Conservation (phyloP, 306 rosid species). For the Cucumis melo region DNA sequence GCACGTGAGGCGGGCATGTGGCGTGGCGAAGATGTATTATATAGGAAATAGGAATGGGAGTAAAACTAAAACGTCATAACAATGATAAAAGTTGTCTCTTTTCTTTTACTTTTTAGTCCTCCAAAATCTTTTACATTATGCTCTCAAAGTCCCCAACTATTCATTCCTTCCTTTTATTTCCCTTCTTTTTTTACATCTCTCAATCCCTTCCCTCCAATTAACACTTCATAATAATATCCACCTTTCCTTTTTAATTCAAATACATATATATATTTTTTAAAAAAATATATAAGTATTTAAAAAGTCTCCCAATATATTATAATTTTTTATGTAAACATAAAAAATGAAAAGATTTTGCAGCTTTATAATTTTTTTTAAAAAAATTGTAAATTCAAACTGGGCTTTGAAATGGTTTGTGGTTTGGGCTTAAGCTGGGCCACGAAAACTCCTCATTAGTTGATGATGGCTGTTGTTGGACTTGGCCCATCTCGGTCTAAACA, state of each 20-base stretch:
- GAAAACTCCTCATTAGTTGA: not conserved
- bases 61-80: constrained; percentile 46
- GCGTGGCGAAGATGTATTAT: constrained; percentile 16
- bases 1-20: constrained; percentile 55
- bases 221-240: not conserved
- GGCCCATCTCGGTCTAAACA: not conserved
- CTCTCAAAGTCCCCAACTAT: constrained; percentile 42
- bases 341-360: not conserved
- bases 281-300: not conserved
- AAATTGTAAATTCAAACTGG: not conserved
- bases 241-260: not conserved
- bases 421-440: not conserved
- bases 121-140: constrained; percentile 66
- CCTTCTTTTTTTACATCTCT: not conserved
- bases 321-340: not conserved
- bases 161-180: constrained; percentile 6
- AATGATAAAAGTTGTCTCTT: constrained; percentile 60
- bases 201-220: not conserved
- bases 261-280: not conserved
- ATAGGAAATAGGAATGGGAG: constrained; percentile 7
- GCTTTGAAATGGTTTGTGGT: not conserved
- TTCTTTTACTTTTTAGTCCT: constrained; percentile 66
- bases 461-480: not conserved
- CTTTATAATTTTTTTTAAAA: not conserved
- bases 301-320: not conserved